A percentile compares a stretch with the other conserved stretches of the same genome.
phyloP scores from a whole-genome alignment of 2,329 filamentous ascomycete species.

The Meredithiella fracta region DNA sequence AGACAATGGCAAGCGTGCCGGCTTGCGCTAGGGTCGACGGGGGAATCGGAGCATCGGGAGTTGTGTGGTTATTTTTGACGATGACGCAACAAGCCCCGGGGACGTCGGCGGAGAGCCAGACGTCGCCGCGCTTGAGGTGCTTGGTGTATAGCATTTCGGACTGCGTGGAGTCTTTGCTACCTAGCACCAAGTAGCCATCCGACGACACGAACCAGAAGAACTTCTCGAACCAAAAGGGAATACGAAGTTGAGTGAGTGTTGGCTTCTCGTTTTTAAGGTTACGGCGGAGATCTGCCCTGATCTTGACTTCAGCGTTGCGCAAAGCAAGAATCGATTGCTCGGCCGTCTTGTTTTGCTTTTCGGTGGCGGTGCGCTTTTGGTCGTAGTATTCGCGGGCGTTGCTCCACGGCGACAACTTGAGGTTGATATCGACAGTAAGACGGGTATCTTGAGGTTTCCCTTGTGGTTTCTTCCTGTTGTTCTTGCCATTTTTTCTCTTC shows the following conservation, averaged over 20 bases:
- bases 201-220: slow-evolving; percentile 91
- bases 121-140: slow-evolving; percentile 73
- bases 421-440: slow-evolving; percentile 68
- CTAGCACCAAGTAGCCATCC: slow-evolving; percentile 84
- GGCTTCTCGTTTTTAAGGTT: slow-evolving; percentile 85
- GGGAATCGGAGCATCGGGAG: slow-evolving; percentile 70
- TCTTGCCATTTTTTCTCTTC: slow-evolving; percentile 18
- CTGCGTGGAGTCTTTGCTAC: slow-evolving; percentile 74
- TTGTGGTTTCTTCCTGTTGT: slow-evolving; percentile 12
- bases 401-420: slow-evolving; percentile 65
- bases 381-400: slow-evolving; percentile 89
- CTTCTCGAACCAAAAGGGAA: slow-evolving; percentile 91
- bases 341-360: slow-evolving; percentile 75
- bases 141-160: slow-evolving; percentile 81
- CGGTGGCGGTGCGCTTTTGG: slow-evolving; percentile 66
- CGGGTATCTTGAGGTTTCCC: slow-evolving; percentile 31
- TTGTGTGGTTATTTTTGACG: slow-evolving; percentile 71
- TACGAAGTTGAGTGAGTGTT: slow-evolving; percentile 64
- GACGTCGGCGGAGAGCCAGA: slow-evolving; percentile 83
- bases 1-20: slow-evolving; percentile 66
- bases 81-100: slow-evolving; percentile 71
- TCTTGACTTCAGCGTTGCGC: slow-evolving; percentile 45
- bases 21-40: slow-evolving; percentile 85
- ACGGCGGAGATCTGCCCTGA: slow-evolving; percentile 28
- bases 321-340: slow-evolving; percentile 68